Percentiles rank a stretch among this genome's conserved stretches.
These are phyloP conservation scores for Lentinula aciculospora DNA, from an alignment of 768 basidiomycete genomes.

Conservation along the genomic window DNA sequence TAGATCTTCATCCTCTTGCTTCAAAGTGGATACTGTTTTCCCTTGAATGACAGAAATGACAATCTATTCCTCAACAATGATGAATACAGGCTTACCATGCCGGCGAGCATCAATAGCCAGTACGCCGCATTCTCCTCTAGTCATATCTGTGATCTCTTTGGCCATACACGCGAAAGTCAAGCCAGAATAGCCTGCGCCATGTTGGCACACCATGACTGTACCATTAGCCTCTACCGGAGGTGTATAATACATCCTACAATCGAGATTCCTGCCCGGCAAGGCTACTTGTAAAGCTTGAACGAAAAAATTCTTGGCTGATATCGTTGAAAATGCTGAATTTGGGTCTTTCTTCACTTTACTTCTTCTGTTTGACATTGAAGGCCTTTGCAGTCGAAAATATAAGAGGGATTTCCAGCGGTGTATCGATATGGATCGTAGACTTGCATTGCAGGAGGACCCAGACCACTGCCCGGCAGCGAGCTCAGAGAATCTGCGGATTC, in stretches of 20 bases:
- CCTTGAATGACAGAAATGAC: slow-evolving; percentile 48
- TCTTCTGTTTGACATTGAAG: slow-evolving; percentile 20
- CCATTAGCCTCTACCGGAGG: slow-evolving; percentile 46
- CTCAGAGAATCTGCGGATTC: slow-evolving; percentile 58
- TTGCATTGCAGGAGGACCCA: slow-evolving; percentile 62
- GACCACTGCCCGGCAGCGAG: slow-evolving; percentile 49
- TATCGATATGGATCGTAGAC: slow-evolving; percentile 19
- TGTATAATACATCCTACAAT: slow-evolving; percentile 81
- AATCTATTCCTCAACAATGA: background rate
- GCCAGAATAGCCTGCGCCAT: slow-evolving; percentile 91
- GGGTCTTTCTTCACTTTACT: slow-evolving; percentile 29
- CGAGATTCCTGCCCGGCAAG: slow-evolving; percentile 55
- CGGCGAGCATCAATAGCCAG: slow-evolving; percentile 78
- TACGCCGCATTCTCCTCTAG: slow-evolving; percentile 73
- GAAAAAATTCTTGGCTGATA: slow-evolving; percentile 78
- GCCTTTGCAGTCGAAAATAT: slow-evolving; percentile 22
- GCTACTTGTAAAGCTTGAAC: slow-evolving; percentile 72
- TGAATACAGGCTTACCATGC: slow-evolving; percentile 60
- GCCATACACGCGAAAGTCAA: slow-evolving; percentile 89
- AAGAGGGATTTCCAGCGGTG: slow-evolving; percentile 12
- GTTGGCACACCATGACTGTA: slow-evolving; percentile 86
- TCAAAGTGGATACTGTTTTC: slow-evolving; percentile 18
- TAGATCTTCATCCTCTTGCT: slow-evolving; percentile 42
- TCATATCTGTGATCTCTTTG: slow-evolving; percentile 60
- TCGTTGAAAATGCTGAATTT: slow-evolving; percentile 65